Evolutionary conservation across 2,329 filamentous ascomycete genomes (phyloP).

Genomic region (Claviceps fusiformis): DNA sequence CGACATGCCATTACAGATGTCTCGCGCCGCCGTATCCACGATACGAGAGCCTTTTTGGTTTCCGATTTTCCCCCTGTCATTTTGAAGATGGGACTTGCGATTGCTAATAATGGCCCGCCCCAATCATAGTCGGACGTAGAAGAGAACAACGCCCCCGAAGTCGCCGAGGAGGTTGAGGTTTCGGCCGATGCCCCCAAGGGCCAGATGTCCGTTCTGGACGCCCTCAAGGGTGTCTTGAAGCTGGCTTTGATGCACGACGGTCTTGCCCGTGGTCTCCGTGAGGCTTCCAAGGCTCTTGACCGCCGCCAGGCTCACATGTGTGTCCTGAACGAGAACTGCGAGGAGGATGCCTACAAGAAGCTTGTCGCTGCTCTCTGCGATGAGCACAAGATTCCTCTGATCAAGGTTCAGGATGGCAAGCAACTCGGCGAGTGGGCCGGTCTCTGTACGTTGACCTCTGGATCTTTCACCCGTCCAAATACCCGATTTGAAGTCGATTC

Average conservation of each 20-base stretch:
- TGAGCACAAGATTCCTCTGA: constrained; percentile 99
- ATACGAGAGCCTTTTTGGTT: background rate
- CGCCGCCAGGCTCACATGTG: constrained; percentile 99
- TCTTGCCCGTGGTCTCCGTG: constrained; percentile 93
- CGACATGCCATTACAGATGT: background rate
- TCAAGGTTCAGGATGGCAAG: constrained; percentile 99
- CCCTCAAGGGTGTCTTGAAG: constrained; percentile 97
- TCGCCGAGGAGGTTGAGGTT: constrained; percentile 84
- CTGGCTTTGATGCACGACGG: constrained; percentile 99
- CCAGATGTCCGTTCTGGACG: constrained; percentile 96
- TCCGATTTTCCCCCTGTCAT: background rate
- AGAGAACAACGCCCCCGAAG: constrained; percentile 86
- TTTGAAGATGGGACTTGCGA: background rate
- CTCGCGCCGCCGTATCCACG: background rate
- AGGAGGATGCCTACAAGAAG: constrained; percentile 99
- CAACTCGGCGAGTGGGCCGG: constrained; percentile 99
- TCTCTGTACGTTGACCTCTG: constrained; percentile 65
- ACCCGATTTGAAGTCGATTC: background rate
- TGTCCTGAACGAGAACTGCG: constrained; percentile 98
- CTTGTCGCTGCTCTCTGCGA: constrained; percentile 96
- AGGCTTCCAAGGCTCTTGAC: constrained; percentile 97
- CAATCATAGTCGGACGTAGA: constrained; percentile 90
- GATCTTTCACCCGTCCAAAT: background rate
- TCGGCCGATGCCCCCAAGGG: constrained; percentile 81
- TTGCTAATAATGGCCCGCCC: constrained; percentile 6